Evolutionary conservation across 192 early-diverging fungal species (phyloP).

Genomic region (Gonapodya prolifera): DNA sequence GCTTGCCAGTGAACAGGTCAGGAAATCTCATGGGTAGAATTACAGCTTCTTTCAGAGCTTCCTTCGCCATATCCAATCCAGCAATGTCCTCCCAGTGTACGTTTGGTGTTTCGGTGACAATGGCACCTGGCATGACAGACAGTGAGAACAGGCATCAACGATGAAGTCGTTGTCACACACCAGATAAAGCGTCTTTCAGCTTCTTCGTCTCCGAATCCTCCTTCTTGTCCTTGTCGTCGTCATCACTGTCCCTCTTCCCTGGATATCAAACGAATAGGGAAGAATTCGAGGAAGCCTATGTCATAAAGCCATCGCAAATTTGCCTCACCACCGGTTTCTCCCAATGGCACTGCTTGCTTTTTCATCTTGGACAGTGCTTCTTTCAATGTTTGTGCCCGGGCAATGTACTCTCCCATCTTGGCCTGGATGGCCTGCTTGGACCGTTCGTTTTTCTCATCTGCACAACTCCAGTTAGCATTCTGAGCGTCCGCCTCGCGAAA

Average conservation of each 20-base stretch:
- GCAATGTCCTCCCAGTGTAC: constrained; percentile 96
- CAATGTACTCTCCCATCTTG: constrained; percentile 85
- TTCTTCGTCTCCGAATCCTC: constrained; percentile 35
- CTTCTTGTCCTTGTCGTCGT: constrained; percentile 28
- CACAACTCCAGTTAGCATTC: not conserved
- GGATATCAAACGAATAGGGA: no score
- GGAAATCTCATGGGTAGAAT: constrained; percentile 97
- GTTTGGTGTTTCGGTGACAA: constrained; percentile 91
- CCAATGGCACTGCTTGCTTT: constrained; percentile 35
- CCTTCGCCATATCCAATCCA: constrained; percentile 88
- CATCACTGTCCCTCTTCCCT: constrained; percentile 24
- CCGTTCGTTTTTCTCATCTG: constrained; percentile 91
- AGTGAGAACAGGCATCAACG: not conserved
- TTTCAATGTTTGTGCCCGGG: constrained; percentile 87
- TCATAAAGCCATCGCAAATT: not conserved
- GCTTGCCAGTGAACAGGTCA: constrained; percentile 69
- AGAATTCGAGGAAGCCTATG: not conserved
- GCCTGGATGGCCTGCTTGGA: constrained; percentile 71
- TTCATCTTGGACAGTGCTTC: constrained; percentile 65
- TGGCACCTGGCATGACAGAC: constrained; percentile 40
- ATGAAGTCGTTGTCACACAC: not conserved
- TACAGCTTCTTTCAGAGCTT: constrained; percentile 95
- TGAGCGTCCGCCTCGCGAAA: not conserved
- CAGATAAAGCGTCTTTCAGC: constrained; percentile 20
- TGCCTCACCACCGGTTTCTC: not conserved